Percentiles rank a stretch among this genome's conserved stretches.
Evolutionary conservation across 768 basidiomycete species (phyloP).

Genomic region (Collybia nuda): DNA sequence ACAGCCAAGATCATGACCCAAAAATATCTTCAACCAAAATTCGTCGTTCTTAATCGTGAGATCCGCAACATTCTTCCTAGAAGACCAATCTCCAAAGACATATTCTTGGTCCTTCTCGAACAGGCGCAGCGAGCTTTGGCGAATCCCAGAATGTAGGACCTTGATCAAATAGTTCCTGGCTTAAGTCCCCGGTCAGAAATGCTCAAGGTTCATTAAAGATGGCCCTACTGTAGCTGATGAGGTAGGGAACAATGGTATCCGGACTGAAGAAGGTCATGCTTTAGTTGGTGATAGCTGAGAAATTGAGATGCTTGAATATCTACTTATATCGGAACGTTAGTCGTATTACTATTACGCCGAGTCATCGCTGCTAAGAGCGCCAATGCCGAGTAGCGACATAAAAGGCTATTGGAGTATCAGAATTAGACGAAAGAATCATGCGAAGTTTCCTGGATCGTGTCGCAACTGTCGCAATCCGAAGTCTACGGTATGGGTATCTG

Average conservation of each 20-base stretch:
- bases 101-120: not conserved
- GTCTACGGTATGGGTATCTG: no score
- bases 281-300: not conserved
- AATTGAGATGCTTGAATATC: not conserved
- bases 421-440: no score
- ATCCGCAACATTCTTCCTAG: not conserved
- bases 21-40: conserved; percentile 1
- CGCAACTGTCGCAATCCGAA: no score
- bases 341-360: no score
- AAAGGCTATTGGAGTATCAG: no score
- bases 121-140: not conserved
- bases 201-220: not conserved
- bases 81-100: not conserved
- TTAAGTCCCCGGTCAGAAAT: not conserved
- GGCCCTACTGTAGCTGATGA: not conserved
- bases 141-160: not conserved
- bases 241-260: not conserved
- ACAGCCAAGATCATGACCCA: conserved; percentile 1
- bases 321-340: not conserved
- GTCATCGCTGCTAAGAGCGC: no score
- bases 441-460: no score
- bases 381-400: no score
- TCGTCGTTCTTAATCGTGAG: conserved; percentile 1
- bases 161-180: not conserved
- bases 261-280: not conserved